These are phyloP conservation scores for Aspergillus funiculosus DNA, from an alignment of 495 filamentous ascomycete genomes.

Conservation along the genomic window DNA sequence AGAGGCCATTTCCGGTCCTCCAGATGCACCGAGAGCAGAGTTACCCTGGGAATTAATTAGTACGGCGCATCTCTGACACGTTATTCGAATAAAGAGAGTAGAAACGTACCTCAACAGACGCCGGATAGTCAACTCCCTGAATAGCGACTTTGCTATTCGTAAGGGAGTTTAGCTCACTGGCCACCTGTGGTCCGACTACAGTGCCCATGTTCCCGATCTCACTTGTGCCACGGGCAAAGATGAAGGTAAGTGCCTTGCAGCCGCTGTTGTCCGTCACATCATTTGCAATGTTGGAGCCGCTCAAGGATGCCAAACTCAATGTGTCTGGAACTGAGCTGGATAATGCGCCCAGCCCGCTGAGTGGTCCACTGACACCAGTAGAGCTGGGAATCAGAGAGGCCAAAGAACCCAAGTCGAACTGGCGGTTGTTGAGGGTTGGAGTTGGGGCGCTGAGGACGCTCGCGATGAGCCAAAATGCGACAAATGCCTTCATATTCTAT, in stretches of 20 bases:
- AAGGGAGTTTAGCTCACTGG: slow-evolving; percentile 37
- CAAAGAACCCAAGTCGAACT: slow-evolving; percentile 1
- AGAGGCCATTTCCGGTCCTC: slow-evolving; percentile 42
- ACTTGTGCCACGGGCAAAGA: slow-evolving; percentile 54
- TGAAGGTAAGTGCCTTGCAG: slow-evolving; percentile 48
- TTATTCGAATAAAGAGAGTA: too few relatives aligned
- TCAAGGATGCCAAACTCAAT: not conserved
- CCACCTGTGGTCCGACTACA: slow-evolving; percentile 52
- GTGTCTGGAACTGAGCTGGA: slow-evolving; percentile 8
- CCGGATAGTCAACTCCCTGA: slow-evolving; percentile 54
- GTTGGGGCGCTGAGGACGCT: slow-evolving; percentile 27
- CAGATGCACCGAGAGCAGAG: slow-evolving; percentile 36
- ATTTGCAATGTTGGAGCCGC: slow-evolving; percentile 30
- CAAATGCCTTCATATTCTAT: slow-evolving; percentile 23
- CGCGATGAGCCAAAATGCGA: slow-evolving; percentile 20
- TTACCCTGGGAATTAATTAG: slow-evolving; percentile 36
- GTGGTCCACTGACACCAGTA: slow-evolving; percentile 1
- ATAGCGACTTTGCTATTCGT: slow-evolving; percentile 40
- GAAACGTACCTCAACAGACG: slow-evolving; percentile 28
- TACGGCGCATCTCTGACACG: too few relatives aligned
- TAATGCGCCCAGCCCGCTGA: slow-evolving; percentile 17
- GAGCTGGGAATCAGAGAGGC: not conserved
- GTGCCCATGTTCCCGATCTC: slow-evolving; percentile 54
- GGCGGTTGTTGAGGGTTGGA: slow-evolving; percentile 16
- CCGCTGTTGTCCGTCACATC: slow-evolving; percentile 34